Base-by-base conservation (phyloP, 768 basidiomycete genomes). In the Udeniomyces megalosporus region DNA sequence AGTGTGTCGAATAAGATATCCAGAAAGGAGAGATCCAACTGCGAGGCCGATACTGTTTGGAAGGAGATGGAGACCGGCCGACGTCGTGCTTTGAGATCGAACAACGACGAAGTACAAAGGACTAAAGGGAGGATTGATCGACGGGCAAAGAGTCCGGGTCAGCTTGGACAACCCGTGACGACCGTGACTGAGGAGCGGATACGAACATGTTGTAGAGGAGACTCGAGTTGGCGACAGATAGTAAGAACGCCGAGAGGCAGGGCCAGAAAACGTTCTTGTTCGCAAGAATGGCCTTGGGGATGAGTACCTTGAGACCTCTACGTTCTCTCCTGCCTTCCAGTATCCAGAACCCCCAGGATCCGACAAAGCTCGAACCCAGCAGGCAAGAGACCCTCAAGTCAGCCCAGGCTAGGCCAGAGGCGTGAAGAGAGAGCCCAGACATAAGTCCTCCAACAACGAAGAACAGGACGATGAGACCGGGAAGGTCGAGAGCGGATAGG, bases 91-190 rank as follows among this genome's bases (percentile, higher is more conserved):
- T 8, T 49, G 14, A 0, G 50, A 53, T 8, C 58, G 50, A 17
- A 64, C 63, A 46, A 64, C 24, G 20, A 56, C 52, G 58, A 46
- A 64, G 49, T 58, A 64, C 17, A 64, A 52, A 3, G 63, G 63
- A 29, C 38, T 52, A 34, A 24, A n/a, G 20, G 14, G 12, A 12
- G 17, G 32, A 48, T 10, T 11, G 17, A 15, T 15, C 6, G 31
- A 28, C n/a, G n/a, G n/a, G n/a, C n/a, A n/a, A n/a, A n/a, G n/a
- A n/a, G n/a, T n/a, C n/a, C n/a, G n/a, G n/a, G n/a, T n/a, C n/a
- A n/a, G n/a, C n/a, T n/a, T n/a, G n/a, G n/a, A n/a, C n/a, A n/a
- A n/a, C n/a, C n/a, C n/a, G n/a, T n/a, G n/a, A 60, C 8, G 38
- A n/a, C 34, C 26, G 7, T 14, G 34, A n/a, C 17, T 22, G 3